These are phyloP conservation scores for Sisymbrium altissimum DNA, from an alignment of 345 rosid genomes.

Conservation along the genomic window DNA sequence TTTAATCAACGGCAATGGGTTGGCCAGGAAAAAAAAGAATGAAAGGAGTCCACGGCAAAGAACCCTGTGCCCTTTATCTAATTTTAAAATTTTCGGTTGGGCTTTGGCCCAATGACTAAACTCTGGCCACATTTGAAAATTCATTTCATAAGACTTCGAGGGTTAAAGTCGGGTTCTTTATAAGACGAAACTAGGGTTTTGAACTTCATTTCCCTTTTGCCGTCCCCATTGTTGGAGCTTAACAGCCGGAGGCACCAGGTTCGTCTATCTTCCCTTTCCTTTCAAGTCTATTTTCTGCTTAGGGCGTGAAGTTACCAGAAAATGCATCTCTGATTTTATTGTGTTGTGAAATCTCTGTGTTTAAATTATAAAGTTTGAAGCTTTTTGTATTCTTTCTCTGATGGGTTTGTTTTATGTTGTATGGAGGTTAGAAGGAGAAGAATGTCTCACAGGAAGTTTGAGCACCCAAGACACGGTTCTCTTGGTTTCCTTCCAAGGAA, in stretches of 20 bases:
- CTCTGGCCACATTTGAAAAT: background rate
- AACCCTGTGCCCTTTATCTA: background rate
- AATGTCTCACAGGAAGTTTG: slow-evolving; percentile 96
- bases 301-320: background rate
- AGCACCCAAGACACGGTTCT: slow-evolving; percentile 94
- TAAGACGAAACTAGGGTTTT: slow-evolving; percentile 17
- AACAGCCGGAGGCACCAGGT: slow-evolving; percentile 8
- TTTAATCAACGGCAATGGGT: no score
- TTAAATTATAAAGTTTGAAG: background rate
- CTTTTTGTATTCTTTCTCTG: background rate
- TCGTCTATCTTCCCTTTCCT: background rate
- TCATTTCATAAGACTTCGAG: background rate
- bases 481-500: slow-evolving; percentile 92
- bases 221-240: background rate
- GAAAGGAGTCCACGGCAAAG: no score
- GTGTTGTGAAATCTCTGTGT: background rate
- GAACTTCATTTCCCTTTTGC: background rate
- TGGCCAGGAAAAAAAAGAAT: no score
- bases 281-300: background rate
- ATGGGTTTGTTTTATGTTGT: background rate
- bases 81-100: background rate
- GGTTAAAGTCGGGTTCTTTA: background rate
- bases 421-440: slow-evolving; percentile 24
- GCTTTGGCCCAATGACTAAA: slow-evolving; percentile 17
- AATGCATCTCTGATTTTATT: background rate